Evolutionary conservation across 352 stramenopile genomes (phyloP), one percentile per base, ranked within the genome.

Genomic region (Phytophthora sp.): DNA sequence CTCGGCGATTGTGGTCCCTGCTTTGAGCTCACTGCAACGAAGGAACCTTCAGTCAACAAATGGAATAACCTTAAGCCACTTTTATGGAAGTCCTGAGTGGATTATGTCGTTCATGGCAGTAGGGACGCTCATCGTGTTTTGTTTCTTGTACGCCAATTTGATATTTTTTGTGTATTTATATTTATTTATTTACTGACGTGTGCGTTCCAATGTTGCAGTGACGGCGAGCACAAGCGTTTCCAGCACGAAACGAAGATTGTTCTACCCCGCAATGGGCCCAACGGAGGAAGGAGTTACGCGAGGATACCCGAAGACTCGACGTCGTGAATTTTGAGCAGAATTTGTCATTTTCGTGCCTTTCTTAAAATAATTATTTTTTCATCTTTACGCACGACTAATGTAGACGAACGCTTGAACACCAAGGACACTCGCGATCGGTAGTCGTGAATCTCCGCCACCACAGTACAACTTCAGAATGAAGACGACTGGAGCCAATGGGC

Each of bases 31-130:
- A 3, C 29, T 91, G 7, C 73, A 75, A 21, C 65, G 76, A 4
- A 79, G 57, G 23, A 74, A 80, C 30, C n/a, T n/a, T n/a, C n/a
- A n/a, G n/a, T n/a, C n/a, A n/a, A 45, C 49, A 29, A 72, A 64
- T 1, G 69, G 66, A 24, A 60, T 82, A 0, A 66, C 74, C 8
- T 15, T 31, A 15, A 69, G 68, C 52, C 73, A 77, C 21, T 81
- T 86, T 23, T 88, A 84, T 54, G 71, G 69, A 0, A 83, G 68
- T 6, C 80, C 83, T 1, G 74, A 90, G 65, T 82, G 73, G 73
- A 58, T 86, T 21, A 82, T 89, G 65, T 69, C 77, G 7, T 56
- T 79, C 23, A 42, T 87, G 33, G 66, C 84, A 6, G 33, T 64
- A 3, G 5, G 76, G 24, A 88, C 79, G 21, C 71, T 82, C 30